These are phyloP conservation scores for Hanseniaspora sp. DNA, from an alignment of 1,139 yeast species.

Conservation along the genomic window DNA sequence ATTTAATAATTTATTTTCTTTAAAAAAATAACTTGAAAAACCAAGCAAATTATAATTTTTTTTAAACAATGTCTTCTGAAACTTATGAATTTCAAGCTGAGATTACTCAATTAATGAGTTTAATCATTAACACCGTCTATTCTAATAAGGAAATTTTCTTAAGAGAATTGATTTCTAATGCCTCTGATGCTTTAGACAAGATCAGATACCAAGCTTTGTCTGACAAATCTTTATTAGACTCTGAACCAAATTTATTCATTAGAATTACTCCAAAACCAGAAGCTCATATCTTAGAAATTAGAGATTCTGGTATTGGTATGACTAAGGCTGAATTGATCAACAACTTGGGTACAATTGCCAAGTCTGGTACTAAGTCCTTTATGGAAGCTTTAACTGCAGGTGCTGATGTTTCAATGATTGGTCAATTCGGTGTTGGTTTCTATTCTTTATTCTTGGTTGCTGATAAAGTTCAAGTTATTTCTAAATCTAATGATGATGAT, in stretches of 20 bases:
- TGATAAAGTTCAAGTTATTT: constrained; percentile 95
- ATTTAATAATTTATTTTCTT: constrained; percentile 3
- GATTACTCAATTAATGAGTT: constrained; percentile 99
- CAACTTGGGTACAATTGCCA: constrained; percentile 99
- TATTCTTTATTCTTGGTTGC: constrained; percentile 98
- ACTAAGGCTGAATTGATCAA: constrained; percentile 98
- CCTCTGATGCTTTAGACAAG: constrained; percentile 93
- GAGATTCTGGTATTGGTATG: constrained; percentile 99
- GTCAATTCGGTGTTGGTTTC: constrained; percentile 99
- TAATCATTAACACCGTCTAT: constrained; percentile 99
- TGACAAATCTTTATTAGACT: constrained; percentile 82
- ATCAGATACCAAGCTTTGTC: constrained; percentile 93
- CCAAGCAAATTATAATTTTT: constrained; percentile 1
- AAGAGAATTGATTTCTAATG: constrained; percentile 98
- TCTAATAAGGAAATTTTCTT: constrained; percentile 98
- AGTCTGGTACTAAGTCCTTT: constrained; percentile 98
- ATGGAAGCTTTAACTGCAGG: constrained; percentile 99
- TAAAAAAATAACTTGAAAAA: not conserved
- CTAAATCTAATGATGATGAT: constrained; percentile 98
- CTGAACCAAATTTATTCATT: constrained; percentile 93
- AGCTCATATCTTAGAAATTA: constrained; percentile 84
- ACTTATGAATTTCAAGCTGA: constrained; percentile 98
- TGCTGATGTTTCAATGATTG: constrained; percentile 99
- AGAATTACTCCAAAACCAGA: constrained; percentile 97
- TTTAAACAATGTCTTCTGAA: constrained; percentile 50